Evolutionary conservation across 768 basidiomycete genomes (phyloP), one percentile per base, ranked within the genome.

Genomic region (Zangia roseola): DNA sequence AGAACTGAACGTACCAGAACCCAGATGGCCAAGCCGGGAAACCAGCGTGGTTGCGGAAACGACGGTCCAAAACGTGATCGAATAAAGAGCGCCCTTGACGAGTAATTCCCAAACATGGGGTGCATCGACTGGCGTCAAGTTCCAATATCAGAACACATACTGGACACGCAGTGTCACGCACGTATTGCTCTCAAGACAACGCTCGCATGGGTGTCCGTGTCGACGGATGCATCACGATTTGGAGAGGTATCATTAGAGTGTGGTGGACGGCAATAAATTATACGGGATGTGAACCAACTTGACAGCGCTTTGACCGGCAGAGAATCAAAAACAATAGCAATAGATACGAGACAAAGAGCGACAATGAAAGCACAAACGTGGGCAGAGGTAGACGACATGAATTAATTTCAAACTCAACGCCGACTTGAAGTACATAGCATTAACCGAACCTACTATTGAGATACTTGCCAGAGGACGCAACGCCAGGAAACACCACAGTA

Each of bases 301-400:
- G 34, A 28, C 20, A 47, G 16, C 5, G 45, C 40, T 38, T 45
- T 40, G 39, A 23, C 50, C 47, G 36, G 55, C 49, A 54, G 49
- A 54, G 43, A 46, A 6, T 46, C 46, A 17, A 45, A 36, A 30
- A 47, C 19, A 36, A 57, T 12, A 10, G 33, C 3, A 2, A 49
- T n/a, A 2, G 21, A 57, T 19, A 54, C 14, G 43, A 57, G 34
- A 26, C 45, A 58, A 51, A 58, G 57, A 58, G 52, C 57, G 55
- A 51, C 57, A 10, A 50, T 40, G 25, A 50, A 42, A 14, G 41
- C 37, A 42, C 47, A 54, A 44, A 45, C 28, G 43, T 52, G 39
- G 12, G 25, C 21, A 6, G 41, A 39, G 17, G 19, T 6, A 24
- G 16, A 40, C 36, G 25, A 36, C 38, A 31, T 8, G n/a, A n/a